phyloP scores from a whole-genome alignment of 306 rosid genomes.

The Begonia fuchsioides region DNA sequence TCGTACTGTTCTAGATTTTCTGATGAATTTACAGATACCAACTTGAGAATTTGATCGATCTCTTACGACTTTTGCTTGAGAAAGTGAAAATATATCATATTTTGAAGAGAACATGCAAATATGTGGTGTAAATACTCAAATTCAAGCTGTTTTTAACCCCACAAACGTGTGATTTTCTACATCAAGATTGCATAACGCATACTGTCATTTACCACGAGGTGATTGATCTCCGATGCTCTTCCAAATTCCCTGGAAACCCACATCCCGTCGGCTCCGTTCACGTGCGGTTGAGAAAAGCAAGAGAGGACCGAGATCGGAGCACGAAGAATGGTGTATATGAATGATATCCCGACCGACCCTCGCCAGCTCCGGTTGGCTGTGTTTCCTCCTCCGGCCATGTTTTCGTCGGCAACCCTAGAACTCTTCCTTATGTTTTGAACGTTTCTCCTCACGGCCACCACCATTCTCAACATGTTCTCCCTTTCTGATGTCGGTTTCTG shows the following conservation, averaged over 20 bases:
- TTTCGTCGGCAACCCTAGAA: conserved; percentile 58
- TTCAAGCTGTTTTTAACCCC: no score
- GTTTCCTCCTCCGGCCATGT: conserved; percentile 28
- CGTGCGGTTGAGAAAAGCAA: conserved; percentile 67
- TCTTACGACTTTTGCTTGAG: no score
- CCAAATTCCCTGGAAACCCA: conserved; percentile 64
- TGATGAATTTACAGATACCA: no score
- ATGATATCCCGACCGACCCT: conserved; percentile 37
- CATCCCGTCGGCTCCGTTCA: conserved; percentile 55
- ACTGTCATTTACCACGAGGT: conserved; percentile 95
- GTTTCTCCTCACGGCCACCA: conserved; percentile 27
- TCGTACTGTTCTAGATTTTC: no score
- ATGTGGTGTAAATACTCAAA: no score
- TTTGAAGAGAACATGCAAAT: no score
- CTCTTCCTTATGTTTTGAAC: conserved; percentile 36
- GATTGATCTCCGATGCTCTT: conserved; percentile 72
- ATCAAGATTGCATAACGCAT: conserved; percentile 97
- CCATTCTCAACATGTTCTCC: conserved; percentile 27
- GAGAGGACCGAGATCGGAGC: conserved; percentile 57
- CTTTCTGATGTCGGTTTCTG: not conserved
- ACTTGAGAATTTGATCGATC: no score
- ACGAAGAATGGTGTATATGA: conserved; percentile 27
- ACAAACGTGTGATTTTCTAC: conserved; percentile 17
- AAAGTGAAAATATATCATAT: no score
- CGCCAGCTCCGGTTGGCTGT: not conserved